Evolutionary conservation across 768 basidiomycete genomes (phyloP).

Genomic region (Lentinula lateritia): DNA sequence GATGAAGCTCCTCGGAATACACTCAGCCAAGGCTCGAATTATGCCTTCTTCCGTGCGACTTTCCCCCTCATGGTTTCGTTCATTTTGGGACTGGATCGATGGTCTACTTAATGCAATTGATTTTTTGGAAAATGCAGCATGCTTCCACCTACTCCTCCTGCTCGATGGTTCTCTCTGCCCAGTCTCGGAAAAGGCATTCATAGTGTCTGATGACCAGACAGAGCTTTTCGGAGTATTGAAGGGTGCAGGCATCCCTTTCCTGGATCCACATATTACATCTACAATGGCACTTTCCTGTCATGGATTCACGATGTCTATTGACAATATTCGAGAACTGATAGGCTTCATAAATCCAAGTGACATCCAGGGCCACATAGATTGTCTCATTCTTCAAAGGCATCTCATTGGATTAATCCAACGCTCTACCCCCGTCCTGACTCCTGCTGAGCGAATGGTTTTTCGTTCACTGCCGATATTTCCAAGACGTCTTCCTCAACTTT

Average conservation of each 20-base stretch:
- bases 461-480: slow-evolving; percentile 15
- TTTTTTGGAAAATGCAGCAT: slow-evolving; percentile 1
- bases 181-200: slow-evolving; percentile 10
- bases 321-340: slow-evolving; percentile 5
- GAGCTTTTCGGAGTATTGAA: not conserved
- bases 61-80: slow-evolving; percentile 14
- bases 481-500: slow-evolving; percentile 7
- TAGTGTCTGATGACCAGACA: slow-evolving; percentile 6
- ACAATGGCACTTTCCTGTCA: not conserved
- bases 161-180: slow-evolving; percentile 6
- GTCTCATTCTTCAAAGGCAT: slow-evolving; percentile 11
- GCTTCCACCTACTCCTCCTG: slow-evolving; percentile 16
- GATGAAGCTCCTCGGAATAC: not conserved
- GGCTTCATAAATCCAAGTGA: slow-evolving; percentile 4
- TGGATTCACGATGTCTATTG: not conserved
- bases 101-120: not conserved
- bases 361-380: not conserved
- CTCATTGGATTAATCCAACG: slow-evolving; percentile 5
- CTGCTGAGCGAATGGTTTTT: not conserved
- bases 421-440: not conserved
- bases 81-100: slow-evolving; percentile 22
- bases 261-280: slow-evolving; percentile 11
- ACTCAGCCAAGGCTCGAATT: slow-evolving; percentile 9
- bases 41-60: not conserved
- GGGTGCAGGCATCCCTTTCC: slow-evolving; percentile 13